phyloP scores from a whole-genome alignment of 345 rosid species.

The rapeseed (Brassica napus) region Da-Ae NC_063444.1:1175001-1175500 shows the following conservation, averaged over 20 bases:
- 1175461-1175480: constrained; percentile 69
- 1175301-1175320: background rate
- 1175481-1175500: constrained; percentile 31
- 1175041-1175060: constrained; percentile 36
- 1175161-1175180: constrained; percentile 43
- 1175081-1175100: constrained; percentile 63
- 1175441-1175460: constrained; percentile 62
- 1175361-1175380: constrained; percentile 50
- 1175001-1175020: constrained; percentile 8
- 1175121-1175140: constrained; percentile 48
- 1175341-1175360: constrained; percentile 56
- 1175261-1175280: constrained; percentile 66
- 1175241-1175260: constrained; percentile 79
- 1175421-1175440: constrained; percentile 40
- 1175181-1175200: constrained; percentile 51
- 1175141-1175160: constrained; percentile 48
- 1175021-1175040: constrained; percentile 21
- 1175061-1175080: constrained; percentile 52
- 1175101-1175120: constrained; percentile 52
- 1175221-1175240: constrained; percentile 76
- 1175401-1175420: constrained; percentile 38
- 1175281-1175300: background rate
- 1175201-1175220: constrained; percentile 65
- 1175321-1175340: background rate
- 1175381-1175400: constrained; percentile 36